Conservation (phyloP, 106 monocot species). For the Apostasia shenzhenica region DNA sequence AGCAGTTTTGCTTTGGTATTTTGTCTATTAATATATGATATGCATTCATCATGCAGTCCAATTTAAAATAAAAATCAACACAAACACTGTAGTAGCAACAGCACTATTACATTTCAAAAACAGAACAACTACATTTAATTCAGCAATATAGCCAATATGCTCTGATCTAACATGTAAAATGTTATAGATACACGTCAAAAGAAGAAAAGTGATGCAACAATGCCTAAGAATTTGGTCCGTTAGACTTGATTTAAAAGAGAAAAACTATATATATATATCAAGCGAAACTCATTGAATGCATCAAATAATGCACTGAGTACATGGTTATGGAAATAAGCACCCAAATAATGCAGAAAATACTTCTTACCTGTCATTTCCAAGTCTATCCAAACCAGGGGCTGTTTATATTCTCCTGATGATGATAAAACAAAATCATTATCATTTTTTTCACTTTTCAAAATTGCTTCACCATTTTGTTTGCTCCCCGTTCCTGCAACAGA, state of each 20-base stretch:
- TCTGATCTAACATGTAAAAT: no score
- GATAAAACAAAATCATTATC: constrained; percentile 5
- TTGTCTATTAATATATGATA: no score
- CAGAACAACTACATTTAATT: no score
- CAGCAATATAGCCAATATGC: no score
- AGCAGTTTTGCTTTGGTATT: no score
- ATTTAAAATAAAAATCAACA: no score
- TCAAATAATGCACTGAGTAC: not conserved
- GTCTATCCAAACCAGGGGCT: constrained; percentile 75
- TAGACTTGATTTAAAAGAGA: not conserved
- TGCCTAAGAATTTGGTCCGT: not conserved
- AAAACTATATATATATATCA: no score
- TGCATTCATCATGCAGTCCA: no score
- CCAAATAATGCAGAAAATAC: constrained; percentile 3
- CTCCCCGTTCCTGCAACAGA: constrained; percentile 7
- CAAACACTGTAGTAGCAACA: no score
- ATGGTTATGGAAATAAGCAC: not conserved
- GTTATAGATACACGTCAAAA: no score
- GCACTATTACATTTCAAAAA: no score
- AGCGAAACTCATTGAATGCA: not conserved
- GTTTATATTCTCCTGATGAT: constrained; percentile 26
- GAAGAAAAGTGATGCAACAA: not conserved
- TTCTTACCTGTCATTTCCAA: constrained; percentile 74
- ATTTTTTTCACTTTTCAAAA: constrained; percentile 7
- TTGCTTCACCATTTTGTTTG: constrained; percentile 6